Conservation (phyloP, 345 rosid genomes). For the Ceriops decandra region DNA sequence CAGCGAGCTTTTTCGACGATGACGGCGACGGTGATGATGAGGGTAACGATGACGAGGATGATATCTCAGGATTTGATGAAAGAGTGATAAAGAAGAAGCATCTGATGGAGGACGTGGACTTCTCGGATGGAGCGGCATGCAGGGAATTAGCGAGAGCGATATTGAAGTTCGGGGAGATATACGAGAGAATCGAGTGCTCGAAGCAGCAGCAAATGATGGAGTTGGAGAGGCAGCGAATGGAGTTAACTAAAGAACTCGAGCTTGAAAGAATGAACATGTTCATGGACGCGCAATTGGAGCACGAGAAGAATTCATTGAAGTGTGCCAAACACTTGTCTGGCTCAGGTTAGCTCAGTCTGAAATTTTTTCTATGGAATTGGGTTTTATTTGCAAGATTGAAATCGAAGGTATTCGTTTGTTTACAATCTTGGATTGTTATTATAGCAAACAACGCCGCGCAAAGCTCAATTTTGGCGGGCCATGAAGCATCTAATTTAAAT, state of each 20-base stretch:
- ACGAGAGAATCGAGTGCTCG: slow-evolving; percentile 23
- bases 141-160: slow-evolving; percentile 26
- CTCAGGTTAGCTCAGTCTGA: slow-evolving; percentile 4
- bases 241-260: slow-evolving; percentile 29
- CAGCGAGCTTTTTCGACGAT: slow-evolving; percentile 1
- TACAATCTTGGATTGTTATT: background rate
- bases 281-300: slow-evolving; percentile 19
- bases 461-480: background rate
- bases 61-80: slow-evolving; percentile 15
- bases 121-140: slow-evolving; percentile 22
- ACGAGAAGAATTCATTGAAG: background rate
- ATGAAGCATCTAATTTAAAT: no score
- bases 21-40: background rate
- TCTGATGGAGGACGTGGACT: slow-evolving; percentile 20
- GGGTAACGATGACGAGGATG: slow-evolving; percentile 14
- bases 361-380: background rate
- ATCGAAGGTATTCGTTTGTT: background rate
- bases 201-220: slow-evolving; percentile 26
- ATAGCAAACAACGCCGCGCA: background rate
- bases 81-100: slow-evolving; percentile 22
- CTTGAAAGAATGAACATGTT: slow-evolving; percentile 23
- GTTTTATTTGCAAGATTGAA: background rate
- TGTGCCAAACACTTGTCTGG: background rate
- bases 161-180: slow-evolving; percentile 25
- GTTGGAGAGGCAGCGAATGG: slow-evolving; percentile 32